phyloP scores from a whole-genome alignment of 805 yeast species.

The Scheffersomyces amazonensis region DNA sequence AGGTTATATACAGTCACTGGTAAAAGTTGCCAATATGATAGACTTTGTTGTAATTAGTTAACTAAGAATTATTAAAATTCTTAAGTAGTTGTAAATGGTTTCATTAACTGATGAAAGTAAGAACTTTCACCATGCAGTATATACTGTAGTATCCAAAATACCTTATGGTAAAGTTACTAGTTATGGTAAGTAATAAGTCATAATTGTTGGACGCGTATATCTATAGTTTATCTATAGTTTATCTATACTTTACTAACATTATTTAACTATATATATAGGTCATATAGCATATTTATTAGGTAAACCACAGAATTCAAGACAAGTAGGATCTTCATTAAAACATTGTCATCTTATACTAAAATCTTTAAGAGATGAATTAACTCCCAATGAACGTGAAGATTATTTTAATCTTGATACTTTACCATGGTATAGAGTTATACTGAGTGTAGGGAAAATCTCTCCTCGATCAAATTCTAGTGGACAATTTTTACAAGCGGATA shows the following conservation, averaged over 20 bases:
- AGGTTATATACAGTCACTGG: too few species aligned
- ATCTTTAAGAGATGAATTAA: constrained; percentile 19
- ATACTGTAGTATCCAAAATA: constrained; percentile 46
- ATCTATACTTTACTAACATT: not conserved
- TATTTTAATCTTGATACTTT: constrained; percentile 28
- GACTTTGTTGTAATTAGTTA: too few species aligned
- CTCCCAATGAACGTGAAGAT: constrained; percentile 6
- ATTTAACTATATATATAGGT: constrained; percentile 29
- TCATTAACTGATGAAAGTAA: constrained; percentile 43
- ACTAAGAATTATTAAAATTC: too few species aligned
- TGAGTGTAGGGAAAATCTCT: constrained; percentile 62
- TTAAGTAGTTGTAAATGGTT: not conserved
- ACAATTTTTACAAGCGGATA: constrained; percentile 44
- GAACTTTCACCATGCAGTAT: constrained; percentile 62
- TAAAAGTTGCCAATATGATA: too few species aligned
- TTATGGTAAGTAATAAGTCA: constrained; percentile 45
- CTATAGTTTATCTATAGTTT: not conserved
- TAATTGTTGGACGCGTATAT: not conserved
- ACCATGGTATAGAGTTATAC: constrained; percentile 83
- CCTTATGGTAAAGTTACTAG: constrained; percentile 66
- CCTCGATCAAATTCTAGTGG: constrained; percentile 42
- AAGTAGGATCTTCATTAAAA: constrained; percentile 71
- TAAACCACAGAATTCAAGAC: constrained; percentile 66
- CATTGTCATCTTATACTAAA: constrained; percentile 25
- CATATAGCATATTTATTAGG: constrained; percentile 66